phyloP scores from a whole-genome alignment of 768 basidiomycete species.

The Mrakia gelida region DNA sequence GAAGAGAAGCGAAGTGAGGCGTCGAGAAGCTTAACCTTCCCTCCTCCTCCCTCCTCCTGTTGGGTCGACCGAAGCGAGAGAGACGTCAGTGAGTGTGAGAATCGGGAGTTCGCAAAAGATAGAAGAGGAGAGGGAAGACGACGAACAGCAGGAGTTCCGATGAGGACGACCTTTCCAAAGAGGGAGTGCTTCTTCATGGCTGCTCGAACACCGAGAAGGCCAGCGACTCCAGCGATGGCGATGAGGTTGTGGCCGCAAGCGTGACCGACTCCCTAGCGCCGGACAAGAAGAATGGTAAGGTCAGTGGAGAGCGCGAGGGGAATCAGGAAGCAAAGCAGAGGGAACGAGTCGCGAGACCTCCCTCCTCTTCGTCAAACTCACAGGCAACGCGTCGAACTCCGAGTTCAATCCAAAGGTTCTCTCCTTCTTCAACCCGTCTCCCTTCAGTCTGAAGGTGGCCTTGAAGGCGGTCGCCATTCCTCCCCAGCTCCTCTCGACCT shows the following conservation, averaged over 20 bases:
- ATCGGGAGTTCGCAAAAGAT: too few relatives aligned
- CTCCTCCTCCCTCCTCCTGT: conserved; percentile 38
- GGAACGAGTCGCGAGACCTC: too few relatives aligned
- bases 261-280: conserved; percentile 32
- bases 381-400: conserved; percentile 38
- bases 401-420: conserved; percentile 35
- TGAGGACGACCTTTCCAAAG: conserved; percentile 35
- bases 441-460: conserved; percentile 33
- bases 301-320: neutral
- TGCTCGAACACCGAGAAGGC: conserved; percentile 33
- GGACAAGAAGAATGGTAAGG: neutral
- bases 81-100: too few relatives aligned
- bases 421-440: conserved; percentile 26
- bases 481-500: conserved; percentile 4
- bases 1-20: too few relatives aligned
- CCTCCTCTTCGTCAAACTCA: neutral
- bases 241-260: conserved; percentile 38
- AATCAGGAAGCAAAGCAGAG: neutral
- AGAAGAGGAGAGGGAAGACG: too few relatives aligned
- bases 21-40: conserved; percentile 36
- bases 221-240: conserved; percentile 36
- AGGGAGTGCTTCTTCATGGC: conserved; percentile 36
- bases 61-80: too few relatives aligned
- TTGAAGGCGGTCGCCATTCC: conserved; percentile 35
- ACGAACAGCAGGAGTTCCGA: conserved; percentile 36